Percentiles rank a stretch among this genome's conserved stretches.
These are phyloP conservation scores for Endocladia muricata DNA, from an alignment of 31 red algal species.

Conservation along the genomic window DNA sequence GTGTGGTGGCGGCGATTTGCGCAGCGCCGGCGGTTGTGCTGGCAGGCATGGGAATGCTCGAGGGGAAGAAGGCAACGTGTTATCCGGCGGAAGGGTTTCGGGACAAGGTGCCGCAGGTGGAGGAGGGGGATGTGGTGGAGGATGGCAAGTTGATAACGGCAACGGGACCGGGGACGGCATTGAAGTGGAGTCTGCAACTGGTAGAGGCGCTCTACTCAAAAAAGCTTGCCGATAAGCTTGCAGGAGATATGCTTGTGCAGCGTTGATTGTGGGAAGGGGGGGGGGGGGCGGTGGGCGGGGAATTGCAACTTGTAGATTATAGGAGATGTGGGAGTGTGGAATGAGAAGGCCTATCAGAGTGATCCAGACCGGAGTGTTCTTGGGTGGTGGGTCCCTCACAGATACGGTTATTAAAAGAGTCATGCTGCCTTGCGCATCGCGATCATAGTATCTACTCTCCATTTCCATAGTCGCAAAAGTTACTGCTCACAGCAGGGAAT, in stretches of 20 bases:
- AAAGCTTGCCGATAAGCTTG: slow-evolving; percentile 72
- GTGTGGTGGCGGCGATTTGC: slow-evolving; percentile 81
- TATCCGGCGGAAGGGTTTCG: slow-evolving; percentile 78
- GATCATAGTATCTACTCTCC: no score
- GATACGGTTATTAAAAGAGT: no score
- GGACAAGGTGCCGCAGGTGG: slow-evolving; percentile 47
- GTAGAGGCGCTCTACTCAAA: slow-evolving; percentile 74
- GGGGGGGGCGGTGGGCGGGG: background rate
- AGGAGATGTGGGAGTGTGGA: no score
- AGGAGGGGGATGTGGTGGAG: slow-evolving; percentile 61
- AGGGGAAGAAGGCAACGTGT: slow-evolving; percentile 72
- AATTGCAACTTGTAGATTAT: no score
- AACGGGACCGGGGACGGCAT: slow-evolving; percentile 88
- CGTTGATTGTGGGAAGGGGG: background rate
- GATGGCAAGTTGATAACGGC: slow-evolving; percentile 74
- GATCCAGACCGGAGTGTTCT: no score
- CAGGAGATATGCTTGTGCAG: slow-evolving; percentile 58
- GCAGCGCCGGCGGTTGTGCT: slow-evolving; percentile 90
- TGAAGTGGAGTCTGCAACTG: slow-evolving; percentile 70
- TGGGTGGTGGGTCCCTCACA: no score
- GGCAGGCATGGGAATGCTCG: slow-evolving; percentile 67
- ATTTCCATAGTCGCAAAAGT: no score
- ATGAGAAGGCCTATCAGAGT: no score
- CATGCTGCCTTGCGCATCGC: no score
- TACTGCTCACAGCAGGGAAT: no score